Percentiles rank a stretch among this genome's conserved stretches.
phyloP scores from a whole-genome alignment of 2,329 filamentous ascomycete species.

The Mariannaea elegans region DNA sequence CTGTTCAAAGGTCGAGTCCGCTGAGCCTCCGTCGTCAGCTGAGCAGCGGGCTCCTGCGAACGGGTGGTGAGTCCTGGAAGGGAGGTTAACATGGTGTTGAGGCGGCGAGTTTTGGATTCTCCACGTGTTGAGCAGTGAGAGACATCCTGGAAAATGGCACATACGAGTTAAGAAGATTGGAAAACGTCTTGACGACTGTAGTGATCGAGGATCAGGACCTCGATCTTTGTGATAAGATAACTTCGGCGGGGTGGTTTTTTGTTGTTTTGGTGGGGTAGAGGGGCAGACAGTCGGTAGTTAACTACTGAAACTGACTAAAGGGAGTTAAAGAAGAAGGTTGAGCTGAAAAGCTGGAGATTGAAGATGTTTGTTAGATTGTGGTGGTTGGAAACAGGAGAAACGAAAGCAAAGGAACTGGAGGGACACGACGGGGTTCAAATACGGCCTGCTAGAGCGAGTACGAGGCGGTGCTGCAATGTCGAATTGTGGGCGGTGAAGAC shows the following conservation, averaged over 20 bases:
- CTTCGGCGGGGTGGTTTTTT: conserved; percentile 32
- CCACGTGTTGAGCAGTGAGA: background rate
- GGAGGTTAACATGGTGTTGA: conserved; percentile 38
- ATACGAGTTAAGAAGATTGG: conserved; percentile 97
- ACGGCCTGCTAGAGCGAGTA: conserved; percentile 11
- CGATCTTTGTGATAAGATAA: conserved; percentile 54
- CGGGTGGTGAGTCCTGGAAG: conserved; percentile 84
- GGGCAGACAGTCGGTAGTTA: conserved; percentile 29
- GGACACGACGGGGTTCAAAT: conserved; percentile 26
- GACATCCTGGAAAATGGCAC: conserved; percentile 45
- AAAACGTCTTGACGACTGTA: conserved; percentile 90
- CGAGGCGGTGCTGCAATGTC: conserved; percentile 14
- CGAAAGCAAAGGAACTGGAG: background rate
- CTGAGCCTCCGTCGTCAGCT: conserved; percentile 85
- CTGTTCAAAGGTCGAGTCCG: conserved; percentile 68
- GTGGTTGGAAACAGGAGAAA: conserved; percentile 16
- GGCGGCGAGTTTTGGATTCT: background rate
- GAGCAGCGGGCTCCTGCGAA: conserved; percentile 96
- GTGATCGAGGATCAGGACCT: conserved; percentile 65
- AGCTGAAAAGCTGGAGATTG: background rate
- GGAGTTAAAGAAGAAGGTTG: background rate
- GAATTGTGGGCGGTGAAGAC: conserved; percentile 26
- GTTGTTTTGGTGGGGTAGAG: conserved; percentile 36
- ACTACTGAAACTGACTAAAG: conserved; percentile 18
- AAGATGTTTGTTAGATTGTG: conserved; percentile 12